phyloP scores from a whole-genome alignment of 169 alveolate species.

The Theileria parva region DNA sequence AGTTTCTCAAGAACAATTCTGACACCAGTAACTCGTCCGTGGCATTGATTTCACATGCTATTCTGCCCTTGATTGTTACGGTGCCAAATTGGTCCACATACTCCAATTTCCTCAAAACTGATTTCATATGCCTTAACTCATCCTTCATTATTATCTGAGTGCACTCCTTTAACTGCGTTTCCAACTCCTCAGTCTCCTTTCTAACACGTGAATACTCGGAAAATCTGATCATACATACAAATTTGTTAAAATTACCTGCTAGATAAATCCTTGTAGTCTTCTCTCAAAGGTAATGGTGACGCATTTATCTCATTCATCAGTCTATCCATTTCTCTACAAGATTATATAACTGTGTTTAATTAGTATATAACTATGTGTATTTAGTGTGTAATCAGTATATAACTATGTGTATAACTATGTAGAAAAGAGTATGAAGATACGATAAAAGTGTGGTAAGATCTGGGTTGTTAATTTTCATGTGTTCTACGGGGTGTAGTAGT shows the following conservation, averaged over 20 bases:
- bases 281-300: constrained; percentile 36
- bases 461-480: constrained; percentile 85
- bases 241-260: not conserved
- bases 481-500: constrained; percentile 89
- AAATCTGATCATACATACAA: not conserved
- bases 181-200: constrained; percentile 34
- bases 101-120: constrained; percentile 90
- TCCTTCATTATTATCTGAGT: constrained; percentile 65
- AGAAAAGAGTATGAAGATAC: constrained; percentile 10
- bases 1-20: constrained; percentile 90
- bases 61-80: constrained; percentile 93
- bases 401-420: not conserved
- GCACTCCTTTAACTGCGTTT: constrained; percentile 26
- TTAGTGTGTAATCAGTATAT: not conserved
- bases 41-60: constrained; percentile 98
- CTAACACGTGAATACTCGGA: constrained; percentile 37
- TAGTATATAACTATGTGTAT: too few relatives aligned
- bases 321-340: constrained; percentile 27
- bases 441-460: constrained; percentile 63
- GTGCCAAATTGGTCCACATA: constrained; percentile 88
- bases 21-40: constrained; percentile 97
- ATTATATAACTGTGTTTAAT: not conserved
- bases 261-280: constrained; percentile 19
- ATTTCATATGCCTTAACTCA: constrained; percentile 91
- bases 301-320: constrained; percentile 31